Evolutionary conservation across 176 grass and related monocot species (phyloP).

Genomic region (Ensete ventricosum): DNA sequence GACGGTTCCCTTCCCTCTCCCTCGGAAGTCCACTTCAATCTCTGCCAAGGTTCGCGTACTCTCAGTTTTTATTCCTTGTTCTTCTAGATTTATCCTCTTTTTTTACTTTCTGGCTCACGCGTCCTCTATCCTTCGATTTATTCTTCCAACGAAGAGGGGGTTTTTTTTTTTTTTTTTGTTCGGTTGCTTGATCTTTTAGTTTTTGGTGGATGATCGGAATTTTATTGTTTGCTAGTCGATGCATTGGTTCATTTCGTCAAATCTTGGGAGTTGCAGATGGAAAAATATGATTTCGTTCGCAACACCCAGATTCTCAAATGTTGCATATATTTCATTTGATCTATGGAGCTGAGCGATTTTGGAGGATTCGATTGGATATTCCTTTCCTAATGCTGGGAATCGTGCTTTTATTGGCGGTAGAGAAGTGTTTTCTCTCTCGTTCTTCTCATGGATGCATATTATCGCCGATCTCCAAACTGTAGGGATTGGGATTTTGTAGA

Average conservation of each 20-base stretch:
- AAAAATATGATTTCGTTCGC: no score
- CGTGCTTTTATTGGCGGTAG: background rate
- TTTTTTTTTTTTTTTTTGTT: no score
- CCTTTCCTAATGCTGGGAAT: background rate
- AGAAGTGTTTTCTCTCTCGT: background rate
- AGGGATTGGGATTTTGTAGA: slow-evolving; percentile 4
- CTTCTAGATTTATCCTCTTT: background rate
- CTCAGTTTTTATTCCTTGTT: background rate
- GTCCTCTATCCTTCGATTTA: background rate
- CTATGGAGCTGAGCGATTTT: background rate
- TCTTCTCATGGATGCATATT: background rate
- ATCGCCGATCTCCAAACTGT: background rate
- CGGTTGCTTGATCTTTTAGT: no score
- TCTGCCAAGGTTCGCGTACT: background rate
- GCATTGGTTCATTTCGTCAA: no score
- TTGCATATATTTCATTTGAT: background rate
- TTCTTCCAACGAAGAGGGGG: no score
- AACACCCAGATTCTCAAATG: background rate
- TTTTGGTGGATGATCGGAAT: no score
- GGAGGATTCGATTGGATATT: background rate
- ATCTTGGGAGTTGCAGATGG: no score
- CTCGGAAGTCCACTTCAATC: background rate
- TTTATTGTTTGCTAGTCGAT: no score
- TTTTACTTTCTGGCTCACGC: no score
- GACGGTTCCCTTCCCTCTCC: background rate